phyloP scores from a whole-genome alignment of 1,284 basidiomycete genomes.

The Bondarzewia mesenterica region DNA sequence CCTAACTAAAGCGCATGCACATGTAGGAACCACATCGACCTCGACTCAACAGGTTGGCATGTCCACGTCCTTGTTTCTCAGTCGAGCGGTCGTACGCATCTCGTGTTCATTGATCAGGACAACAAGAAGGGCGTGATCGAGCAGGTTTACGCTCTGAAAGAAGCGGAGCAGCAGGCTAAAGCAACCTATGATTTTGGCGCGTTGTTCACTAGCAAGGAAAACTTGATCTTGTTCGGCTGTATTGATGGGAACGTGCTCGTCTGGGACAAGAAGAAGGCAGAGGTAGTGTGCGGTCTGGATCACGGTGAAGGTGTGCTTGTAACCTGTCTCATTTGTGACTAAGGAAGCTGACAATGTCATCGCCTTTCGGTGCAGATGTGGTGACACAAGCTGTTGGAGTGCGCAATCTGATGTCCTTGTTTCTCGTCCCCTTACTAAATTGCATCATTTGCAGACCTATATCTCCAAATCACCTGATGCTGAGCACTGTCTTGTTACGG shows the following conservation, averaged over 20 bases:
- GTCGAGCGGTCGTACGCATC: constrained; percentile 35
- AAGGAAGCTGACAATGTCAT: constrained; percentile 7
- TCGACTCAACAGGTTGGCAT: constrained; percentile 36
- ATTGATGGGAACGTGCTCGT: constrained; percentile 44
- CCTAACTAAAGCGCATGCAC: too few relatives aligned
- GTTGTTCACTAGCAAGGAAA: constrained; percentile 40
- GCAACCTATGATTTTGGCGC: constrained; percentile 34
- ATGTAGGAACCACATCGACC: constrained; percentile 40
- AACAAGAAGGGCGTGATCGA: constrained; percentile 43
- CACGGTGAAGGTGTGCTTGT: constrained; percentile 40
- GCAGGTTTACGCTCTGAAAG: constrained; percentile 38
- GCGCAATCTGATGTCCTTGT: constrained; percentile 18
- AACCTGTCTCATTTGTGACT: neutral
- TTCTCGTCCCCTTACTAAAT: constrained; percentile 2
- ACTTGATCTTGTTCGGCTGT: constrained; percentile 46
- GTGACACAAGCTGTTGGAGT: constrained; percentile 49
- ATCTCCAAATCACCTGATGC: neutral
- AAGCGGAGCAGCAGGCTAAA: constrained; percentile 23
- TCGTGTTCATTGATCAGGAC: constrained; percentile 38
- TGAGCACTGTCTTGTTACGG: constrained; percentile 10
- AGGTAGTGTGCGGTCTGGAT: constrained; percentile 46
- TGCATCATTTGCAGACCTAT: neutral
- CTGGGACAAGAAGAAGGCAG: constrained; percentile 48
- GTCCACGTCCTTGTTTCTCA: constrained; percentile 47
- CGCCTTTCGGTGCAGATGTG: constrained; percentile 30